Conservation (phyloP, 139 green algal genomes). For the Edaphochlamys debaryana region DNA sequence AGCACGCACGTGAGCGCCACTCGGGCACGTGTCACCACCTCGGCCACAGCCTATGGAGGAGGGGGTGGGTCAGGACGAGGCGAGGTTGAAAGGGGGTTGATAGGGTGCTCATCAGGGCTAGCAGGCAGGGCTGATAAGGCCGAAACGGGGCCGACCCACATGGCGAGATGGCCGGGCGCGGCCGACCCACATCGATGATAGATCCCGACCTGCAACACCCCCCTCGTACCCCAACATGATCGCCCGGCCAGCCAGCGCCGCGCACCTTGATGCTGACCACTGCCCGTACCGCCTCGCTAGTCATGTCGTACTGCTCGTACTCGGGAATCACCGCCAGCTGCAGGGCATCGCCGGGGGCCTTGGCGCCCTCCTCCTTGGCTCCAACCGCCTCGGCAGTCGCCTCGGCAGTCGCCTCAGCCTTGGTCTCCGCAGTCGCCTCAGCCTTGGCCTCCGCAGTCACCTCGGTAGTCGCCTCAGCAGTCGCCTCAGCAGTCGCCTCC, state of each 20-base stretch:
- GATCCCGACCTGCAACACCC: not conserved
- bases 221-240: no score
- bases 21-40: slow-evolving; percentile 25
- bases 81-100: not conserved
- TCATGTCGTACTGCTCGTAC: slow-evolving; percentile 27
- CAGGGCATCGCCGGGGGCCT: not conserved
- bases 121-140: no score
- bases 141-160: no score
- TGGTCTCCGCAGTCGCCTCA: not conserved
- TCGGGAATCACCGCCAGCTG: slow-evolving; percentile 26
- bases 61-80: not conserved
- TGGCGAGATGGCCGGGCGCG: no score
- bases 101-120: not conserved
- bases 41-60: slow-evolving; percentile 21
- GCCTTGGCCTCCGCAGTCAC: no score
- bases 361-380: no score
- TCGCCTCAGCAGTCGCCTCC: no score
- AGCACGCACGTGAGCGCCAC: slow-evolving; percentile 48
- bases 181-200: not conserved
- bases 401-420: not conserved
- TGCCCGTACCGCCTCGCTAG: not conserved
- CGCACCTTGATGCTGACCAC: slow-evolving; percentile 33
- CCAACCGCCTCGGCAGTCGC: no score
- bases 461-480: no score
- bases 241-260: no score